These are phyloP conservation scores for Rhizopus stolonifer DNA, from an alignment of 371 early-diverging fungal species.

Conservation along the genomic window DNA sequence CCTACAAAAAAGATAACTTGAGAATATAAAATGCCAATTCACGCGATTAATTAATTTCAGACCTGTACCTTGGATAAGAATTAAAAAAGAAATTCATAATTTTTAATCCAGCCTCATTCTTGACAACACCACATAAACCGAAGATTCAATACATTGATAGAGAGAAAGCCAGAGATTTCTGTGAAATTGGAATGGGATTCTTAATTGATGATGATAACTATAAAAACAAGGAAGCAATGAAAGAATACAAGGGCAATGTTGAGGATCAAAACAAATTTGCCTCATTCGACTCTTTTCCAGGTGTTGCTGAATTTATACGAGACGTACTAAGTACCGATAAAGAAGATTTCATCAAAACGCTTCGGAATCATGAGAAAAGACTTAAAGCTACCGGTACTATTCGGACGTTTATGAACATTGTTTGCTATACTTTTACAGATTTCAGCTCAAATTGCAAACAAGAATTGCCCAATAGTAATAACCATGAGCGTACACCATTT, in stretches of 20 bases:
- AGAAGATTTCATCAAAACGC: slow-evolving; percentile 2
- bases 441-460: neutral
- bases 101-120: neutral
- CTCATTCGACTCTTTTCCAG: slow-evolving; percentile 3
- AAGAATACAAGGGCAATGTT: neutral
- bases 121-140: slow-evolving; percentile 4
- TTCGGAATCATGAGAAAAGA: slow-evolving; percentile 5
- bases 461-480: neutral
- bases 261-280: neutral
- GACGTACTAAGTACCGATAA: neutral
- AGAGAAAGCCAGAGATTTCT: slow-evolving; percentile 3
- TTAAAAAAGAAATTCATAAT: slow-evolving; percentile 9
- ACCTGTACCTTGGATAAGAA: slow-evolving; percentile 4
- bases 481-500: too few species aligned
- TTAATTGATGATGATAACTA: slow-evolving; percentile 1
- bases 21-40: slow-evolving; percentile 14
- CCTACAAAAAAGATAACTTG: slow-evolving; percentile 12
- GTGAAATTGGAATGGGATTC: slow-evolving; percentile 3
- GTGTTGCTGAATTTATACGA: slow-evolving; percentile 1
- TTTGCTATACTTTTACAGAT: slow-evolving; percentile 1
- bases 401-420: slow-evolving; percentile 7
- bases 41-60: slow-evolving; percentile 9
- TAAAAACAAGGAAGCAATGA: slow-evolving; percentile 3
- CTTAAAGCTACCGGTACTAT: slow-evolving; percentile 5
- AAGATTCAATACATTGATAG: slow-evolving; percentile 2